Base-by-base conservation (phyloP, 331 rosid genomes). In the Saraca asoca region DNA sequence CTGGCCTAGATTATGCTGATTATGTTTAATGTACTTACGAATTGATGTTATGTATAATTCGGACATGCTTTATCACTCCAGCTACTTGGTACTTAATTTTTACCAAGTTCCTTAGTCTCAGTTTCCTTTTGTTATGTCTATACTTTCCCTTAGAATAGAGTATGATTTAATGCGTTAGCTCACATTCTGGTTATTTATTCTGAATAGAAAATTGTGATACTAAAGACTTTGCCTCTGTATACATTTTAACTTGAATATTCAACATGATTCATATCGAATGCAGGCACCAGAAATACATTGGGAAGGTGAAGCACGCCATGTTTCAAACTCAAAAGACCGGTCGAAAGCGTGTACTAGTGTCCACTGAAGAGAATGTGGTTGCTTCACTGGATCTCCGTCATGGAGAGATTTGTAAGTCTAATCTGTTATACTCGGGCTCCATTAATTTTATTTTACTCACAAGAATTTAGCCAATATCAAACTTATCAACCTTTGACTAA, bases 331-430 rank as follows among this genome's bases (percentile, higher is more conserved):
- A 88, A 13, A 94, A 90, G 79, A 73, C 89, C 8, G 96, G 96
- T 48, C 63, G 97, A 14, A 94, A 83, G 86, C 97, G 99, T 54
- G 99, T 94, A 49, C 78, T 94, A 24, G 99, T 94, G 64, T 90
- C 96, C 17, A 94, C 97, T 4, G 95, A 90, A 73, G 97, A 94
- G 89, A 94, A 90, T 66, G 96, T 88, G 7, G 64, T 94, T 60
- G 97, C 99, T 15, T 94, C 99, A 7, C 96, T 94, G 31, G 97
- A 94, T 79, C 99, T 94, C 73, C 96, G 99, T 51, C 99, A 68
- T 38, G 99, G 99, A 75, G 97, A 91, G 78, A 90, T 94, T 68
- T 86, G 99, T 94, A 71, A 55, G 96, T 70, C 13, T 49, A 13
- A 49, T 44, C 63, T 62, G 50, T 46, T 60, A 20, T 43, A 46